Base-by-base conservation (phyloP, 106 monocot genomes). In the Dendrobium chrysotoxum region DNA sequence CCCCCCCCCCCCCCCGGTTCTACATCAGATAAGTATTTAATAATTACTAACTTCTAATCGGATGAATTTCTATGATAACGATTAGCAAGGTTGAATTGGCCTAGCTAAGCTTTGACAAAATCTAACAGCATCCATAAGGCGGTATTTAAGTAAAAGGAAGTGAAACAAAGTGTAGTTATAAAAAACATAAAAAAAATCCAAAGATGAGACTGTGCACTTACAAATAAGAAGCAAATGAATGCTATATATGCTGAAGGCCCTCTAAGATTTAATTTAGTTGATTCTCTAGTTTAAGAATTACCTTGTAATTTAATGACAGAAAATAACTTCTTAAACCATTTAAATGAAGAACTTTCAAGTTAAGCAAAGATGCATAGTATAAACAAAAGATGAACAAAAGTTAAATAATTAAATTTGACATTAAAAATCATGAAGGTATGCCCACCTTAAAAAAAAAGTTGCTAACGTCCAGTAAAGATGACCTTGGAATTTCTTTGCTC, bases 401-500 rank as follows among this genome's bases (percentile, higher is more conserved):
- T 9, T 42, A 41, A 74, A 74, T 21, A 42, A 15, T 16, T 10
- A 35, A 31, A 28, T 13, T 70, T 70, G 15, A 28, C 30, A 70
- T 26, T 13, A 16, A 39, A 82, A 67, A 53, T 72, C 21, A 61
- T 3, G 21, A 66, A 67, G 35, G 15, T 79, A 41, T 11, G 79
- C 86, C 83, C 6, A 98, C 97, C 97, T 98, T 94, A 40, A 54
- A 83, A 75, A 89, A 82, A 45, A 88, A 89, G 83, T 85, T 92
- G 74, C 79, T 85, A 53, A 98, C 86, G 28, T 94, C 92, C 23
- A 65, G 79, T 2, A 98, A 44, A 82, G 87, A 90, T 46, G 87
- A 91, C 79, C 84, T 86, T 5, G 92, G 67, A 84, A 98, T 84
- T 81, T 89, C 97, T 88, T 92, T 90, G 75, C 94, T 94, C 76